Conservation (phyloP, 768 basidiomycete species). For the Lactarius tabidus region DNA sequence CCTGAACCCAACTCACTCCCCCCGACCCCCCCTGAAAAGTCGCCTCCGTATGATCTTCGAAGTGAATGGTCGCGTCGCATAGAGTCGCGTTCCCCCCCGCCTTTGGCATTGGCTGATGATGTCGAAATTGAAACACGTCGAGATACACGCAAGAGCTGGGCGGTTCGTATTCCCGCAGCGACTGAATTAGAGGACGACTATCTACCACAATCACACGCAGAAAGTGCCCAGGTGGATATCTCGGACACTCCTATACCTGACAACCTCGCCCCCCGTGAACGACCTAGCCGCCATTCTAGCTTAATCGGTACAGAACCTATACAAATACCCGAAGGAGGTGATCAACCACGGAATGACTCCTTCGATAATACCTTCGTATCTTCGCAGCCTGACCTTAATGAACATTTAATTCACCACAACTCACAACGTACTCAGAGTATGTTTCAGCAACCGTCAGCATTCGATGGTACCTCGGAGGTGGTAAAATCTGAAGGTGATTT, state of each 20-base stretch:
- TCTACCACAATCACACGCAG: background rate
- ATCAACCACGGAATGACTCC: background rate
- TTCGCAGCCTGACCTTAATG: background rate
- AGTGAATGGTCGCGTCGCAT: constrained; percentile 2
- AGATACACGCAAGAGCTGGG: constrained; percentile 11
- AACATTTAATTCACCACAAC: background rate
- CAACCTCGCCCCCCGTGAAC: background rate
- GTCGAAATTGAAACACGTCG: constrained; percentile 11
- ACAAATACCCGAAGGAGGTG: background rate
- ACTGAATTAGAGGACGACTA: constrained; percentile 6
- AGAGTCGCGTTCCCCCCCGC: background rate
- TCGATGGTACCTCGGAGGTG: background rate
- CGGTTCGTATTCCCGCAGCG: background rate
- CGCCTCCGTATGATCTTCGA: background rate
- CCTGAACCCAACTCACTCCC: background rate
- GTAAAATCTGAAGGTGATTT: constrained; percentile 8
- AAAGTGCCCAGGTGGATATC: background rate
- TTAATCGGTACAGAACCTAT: background rate
- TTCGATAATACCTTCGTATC: background rate
- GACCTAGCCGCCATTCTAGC: background rate
- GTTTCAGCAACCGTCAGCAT: background rate
- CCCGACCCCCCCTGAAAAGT: constrained; percentile 14
- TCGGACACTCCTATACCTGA: background rate
- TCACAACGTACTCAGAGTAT: background rate
- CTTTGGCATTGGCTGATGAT: constrained; percentile 1